Percentiles rank a stretch among this genome's conserved stretches.
Conservation (phyloP, 495 filamentous ascomycete species). For the Viridothelium virens region DNA sequence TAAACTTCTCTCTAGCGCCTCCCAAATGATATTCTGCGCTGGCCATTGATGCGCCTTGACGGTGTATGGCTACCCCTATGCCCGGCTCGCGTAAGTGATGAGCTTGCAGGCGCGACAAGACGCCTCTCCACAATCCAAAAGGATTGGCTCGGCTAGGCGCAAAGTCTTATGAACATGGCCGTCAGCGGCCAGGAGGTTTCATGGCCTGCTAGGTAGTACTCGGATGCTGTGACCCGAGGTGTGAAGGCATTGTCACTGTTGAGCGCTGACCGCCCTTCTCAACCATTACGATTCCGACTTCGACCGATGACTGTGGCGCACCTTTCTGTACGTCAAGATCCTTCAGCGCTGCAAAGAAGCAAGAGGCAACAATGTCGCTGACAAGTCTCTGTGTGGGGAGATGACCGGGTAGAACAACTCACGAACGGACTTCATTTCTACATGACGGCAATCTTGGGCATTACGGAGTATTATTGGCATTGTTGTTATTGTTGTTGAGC, state of each 20-base stretch:
- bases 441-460: too few relatives aligned
- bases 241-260: neutral
- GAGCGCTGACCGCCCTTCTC: slow-evolving; percentile 11
- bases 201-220: neutral
- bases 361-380: neutral
- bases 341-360: neutral
- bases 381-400: neutral
- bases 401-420: too few relatives aligned
- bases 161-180: neutral
- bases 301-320: neutral
- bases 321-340: neutral
- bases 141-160: neutral
- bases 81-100: neutral
- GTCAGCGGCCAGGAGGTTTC: neutral
- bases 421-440: too few relatives aligned
- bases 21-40: too few relatives aligned
- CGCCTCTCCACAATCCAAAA: neutral
- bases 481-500: too few relatives aligned
- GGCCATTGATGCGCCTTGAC: too few relatives aligned
- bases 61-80: neutral
- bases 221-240: neutral
- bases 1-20: too few relatives aligned
- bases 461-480: too few relatives aligned
- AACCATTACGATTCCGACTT: neutral
- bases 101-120: neutral